Percentiles rank a stretch among this genome's conserved stretches.
Conservation (phyloP, 768 basidiomycete species). For the Candolleomyces eurysporus region DNA sequence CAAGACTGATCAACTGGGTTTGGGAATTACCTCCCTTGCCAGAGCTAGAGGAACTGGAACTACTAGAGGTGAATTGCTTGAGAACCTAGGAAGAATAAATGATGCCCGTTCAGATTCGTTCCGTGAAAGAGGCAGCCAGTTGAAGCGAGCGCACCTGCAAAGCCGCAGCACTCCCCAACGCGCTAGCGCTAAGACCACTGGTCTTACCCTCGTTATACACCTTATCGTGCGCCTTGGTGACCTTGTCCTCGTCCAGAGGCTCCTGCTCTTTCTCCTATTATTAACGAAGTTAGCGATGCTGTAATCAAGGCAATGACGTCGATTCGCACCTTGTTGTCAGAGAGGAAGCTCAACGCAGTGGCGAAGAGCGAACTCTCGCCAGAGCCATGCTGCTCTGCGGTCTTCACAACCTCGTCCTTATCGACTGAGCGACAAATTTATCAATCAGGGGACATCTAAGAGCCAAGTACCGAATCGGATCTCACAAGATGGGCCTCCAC, state of each 20-base stretch:
- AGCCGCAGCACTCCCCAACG: conserved; percentile 78
- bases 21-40: conserved; percentile 40
- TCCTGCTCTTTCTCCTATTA: conserved; percentile 49
- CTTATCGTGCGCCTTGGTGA: conserved; percentile 57
- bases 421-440: conserved; percentile 44
- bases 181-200: conserved; percentile 52
- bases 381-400: conserved; percentile 53
- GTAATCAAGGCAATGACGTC: background rate
- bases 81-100: conserved; percentile 42
- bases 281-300: background rate
- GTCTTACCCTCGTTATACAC: conserved; percentile 58
- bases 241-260: conserved; percentile 66
- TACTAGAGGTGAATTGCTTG: conserved; percentile 65
- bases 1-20: conserved; percentile 76
- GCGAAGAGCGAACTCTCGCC: conserved; percentile 60
- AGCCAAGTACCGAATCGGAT: background rate
- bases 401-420: conserved; percentile 56
- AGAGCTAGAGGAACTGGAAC: conserved; percentile 25
- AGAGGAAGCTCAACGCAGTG: conserved; percentile 50
- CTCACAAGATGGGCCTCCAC: too few relatives aligned
- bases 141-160: conserved; percentile 47
- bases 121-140: background rate
- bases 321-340: conserved; percentile 44
- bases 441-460: background rate
- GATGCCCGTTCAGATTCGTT: background rate